Evolutionary conservation across 1,139 yeast genomes (phyloP).

Genomic region (Schwanniomyces etchellsii): DNA sequence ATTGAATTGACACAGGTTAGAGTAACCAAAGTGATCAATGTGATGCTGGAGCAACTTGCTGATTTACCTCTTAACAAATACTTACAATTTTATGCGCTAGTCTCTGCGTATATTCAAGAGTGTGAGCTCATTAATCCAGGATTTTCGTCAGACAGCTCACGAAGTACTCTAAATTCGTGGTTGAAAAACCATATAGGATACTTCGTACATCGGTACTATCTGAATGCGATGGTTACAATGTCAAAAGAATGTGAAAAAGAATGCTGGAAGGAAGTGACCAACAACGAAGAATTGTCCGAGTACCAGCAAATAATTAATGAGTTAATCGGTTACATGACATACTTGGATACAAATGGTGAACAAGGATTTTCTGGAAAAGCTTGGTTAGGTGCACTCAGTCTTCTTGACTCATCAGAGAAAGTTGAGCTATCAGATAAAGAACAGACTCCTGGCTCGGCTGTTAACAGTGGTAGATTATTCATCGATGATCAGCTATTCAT

Average conservation of each 20-base stretch:
- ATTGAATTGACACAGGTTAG: slow-evolving; percentile 73
- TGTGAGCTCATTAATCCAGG: slow-evolving; percentile 84
- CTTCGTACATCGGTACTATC: slow-evolving; percentile 56
- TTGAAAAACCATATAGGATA: slow-evolving; percentile 61
- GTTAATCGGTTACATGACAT: slow-evolving; percentile 46
- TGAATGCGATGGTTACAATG: slow-evolving; percentile 40
- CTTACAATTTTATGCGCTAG: slow-evolving; percentile 59
- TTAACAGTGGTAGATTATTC: slow-evolving; percentile 24
- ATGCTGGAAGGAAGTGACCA: slow-evolving; percentile 66
- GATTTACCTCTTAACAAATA: slow-evolving; percentile 51
- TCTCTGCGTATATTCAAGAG: slow-evolving; percentile 68
- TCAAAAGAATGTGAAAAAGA: slow-evolving; percentile 58
- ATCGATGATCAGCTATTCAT: slow-evolving; percentile 35
- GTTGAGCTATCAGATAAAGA: slow-evolving; percentile 1
- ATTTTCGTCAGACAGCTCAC: slow-evolving; percentile 47
- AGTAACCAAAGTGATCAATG: slow-evolving; percentile 71
- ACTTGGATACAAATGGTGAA: slow-evolving; percentile 27
- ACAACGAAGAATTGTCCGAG: slow-evolving; percentile 19
- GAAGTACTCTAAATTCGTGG: slow-evolving; percentile 55
- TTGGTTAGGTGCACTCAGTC: slow-evolving; percentile 44
- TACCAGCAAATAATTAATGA: slow-evolving; percentile 53
- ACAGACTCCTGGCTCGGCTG: background rate
- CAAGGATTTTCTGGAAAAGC: slow-evolving; percentile 25
- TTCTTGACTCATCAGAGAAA: slow-evolving; percentile 13
- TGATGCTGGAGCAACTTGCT: slow-evolving; percentile 68